A percentile compares a stretch with the other conserved stretches of the same genome.
These are phyloP conservation scores for Lasiosphaeris hirsuta DNA, from an alignment of 495 filamentous ascomycete genomes.

Conservation along the genomic window DNA sequence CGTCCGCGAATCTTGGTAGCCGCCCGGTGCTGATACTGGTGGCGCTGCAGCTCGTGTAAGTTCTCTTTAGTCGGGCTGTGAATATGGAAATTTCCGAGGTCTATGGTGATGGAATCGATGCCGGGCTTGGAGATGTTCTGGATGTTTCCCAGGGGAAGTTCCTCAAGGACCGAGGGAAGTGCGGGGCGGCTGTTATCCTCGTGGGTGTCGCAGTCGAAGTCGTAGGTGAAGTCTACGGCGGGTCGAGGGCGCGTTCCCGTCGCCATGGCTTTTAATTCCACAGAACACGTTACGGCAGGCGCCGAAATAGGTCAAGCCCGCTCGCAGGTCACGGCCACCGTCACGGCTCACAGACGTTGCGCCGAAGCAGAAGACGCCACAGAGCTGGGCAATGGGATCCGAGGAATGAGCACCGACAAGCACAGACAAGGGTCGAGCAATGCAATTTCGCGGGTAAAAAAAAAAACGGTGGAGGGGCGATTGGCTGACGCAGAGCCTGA, in stretches of 20 bases:
- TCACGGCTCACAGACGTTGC: conserved; percentile 8
- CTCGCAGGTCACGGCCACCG: conserved; percentile 7
- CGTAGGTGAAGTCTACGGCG: not conserved
- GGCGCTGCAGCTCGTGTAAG: conserved; percentile 7
- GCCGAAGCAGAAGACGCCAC: conserved; percentile 12
- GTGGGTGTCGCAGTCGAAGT: conserved; percentile 24
- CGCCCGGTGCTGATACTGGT: not conserved
- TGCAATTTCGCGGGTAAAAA: conserved; percentile 34
- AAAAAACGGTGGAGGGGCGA: conserved; percentile 26
- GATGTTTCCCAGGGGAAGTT: conserved; percentile 31
- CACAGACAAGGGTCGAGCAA: conserved; percentile 13
- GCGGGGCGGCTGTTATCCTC: conserved; percentile 11
- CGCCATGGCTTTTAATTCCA: conserved; percentile 28
- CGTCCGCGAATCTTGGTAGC: conserved; percentile 5
- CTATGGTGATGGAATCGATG: conserved; percentile 29
- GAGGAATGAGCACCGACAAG: no score
- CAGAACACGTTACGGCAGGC: conserved; percentile 5
- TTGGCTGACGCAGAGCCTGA: conserved; percentile 14
- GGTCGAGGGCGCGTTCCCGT: conserved; percentile 17
- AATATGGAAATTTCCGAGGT: conserved; percentile 33
- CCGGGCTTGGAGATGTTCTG: conserved; percentile 26
- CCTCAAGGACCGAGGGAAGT: conserved; percentile 24
- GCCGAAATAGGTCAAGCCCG: conserved; percentile 25
- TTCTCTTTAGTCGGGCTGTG: conserved; percentile 23
- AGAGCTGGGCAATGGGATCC: conserved; percentile 7